These are phyloP conservation scores for Ilex paraguariensis DNA, from an alignment of 305 asterid genomes.

Conservation along the genomic window DNA sequence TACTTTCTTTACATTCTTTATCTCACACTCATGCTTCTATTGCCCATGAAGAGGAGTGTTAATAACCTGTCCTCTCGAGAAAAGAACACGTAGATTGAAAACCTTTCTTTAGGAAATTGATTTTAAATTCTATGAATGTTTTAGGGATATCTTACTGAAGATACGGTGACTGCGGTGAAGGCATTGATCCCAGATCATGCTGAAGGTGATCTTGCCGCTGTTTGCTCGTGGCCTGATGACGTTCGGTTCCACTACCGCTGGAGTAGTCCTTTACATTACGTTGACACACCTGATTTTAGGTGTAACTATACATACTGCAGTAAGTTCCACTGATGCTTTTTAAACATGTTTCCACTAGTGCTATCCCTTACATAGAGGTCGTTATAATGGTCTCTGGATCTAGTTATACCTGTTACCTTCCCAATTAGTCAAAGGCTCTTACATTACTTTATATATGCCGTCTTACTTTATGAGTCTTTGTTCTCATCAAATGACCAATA, in stretches of 20 bases:
- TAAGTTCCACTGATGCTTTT: slow-evolving; percentile 28
- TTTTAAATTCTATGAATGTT: slow-evolving; percentile 10
- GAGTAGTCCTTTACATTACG: slow-evolving; percentile 76
- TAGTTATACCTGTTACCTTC: no score
- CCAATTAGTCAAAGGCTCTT: not conserved
- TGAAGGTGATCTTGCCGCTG: slow-evolving; percentile 81
- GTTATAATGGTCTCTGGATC: not conserved
- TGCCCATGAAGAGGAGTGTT: no score
- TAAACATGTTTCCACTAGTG: not conserved
- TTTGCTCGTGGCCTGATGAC: slow-evolving; percentile 86
- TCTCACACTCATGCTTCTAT: not conserved
- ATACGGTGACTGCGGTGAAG: slow-evolving; percentile 57
- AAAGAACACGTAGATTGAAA: no score
- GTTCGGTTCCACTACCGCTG: slow-evolving; percentile 63
- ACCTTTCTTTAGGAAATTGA: slow-evolving; percentile 10
- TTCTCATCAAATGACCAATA: no score
- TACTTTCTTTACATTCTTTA: not conserved
- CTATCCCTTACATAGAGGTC: not conserved
- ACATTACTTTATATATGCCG: not conserved
- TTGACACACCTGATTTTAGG: slow-evolving; percentile 87
- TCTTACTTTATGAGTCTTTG: not conserved
- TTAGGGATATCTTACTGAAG: slow-evolving; percentile 71
- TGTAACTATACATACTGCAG: slow-evolving; percentile 89
- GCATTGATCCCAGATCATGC: slow-evolving; percentile 82
- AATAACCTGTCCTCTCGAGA: not conserved